Base-by-base conservation (phyloP, 2,329 filamentous ascomycete genomes). In the Microcyclospora tardicrescens region DNA sequence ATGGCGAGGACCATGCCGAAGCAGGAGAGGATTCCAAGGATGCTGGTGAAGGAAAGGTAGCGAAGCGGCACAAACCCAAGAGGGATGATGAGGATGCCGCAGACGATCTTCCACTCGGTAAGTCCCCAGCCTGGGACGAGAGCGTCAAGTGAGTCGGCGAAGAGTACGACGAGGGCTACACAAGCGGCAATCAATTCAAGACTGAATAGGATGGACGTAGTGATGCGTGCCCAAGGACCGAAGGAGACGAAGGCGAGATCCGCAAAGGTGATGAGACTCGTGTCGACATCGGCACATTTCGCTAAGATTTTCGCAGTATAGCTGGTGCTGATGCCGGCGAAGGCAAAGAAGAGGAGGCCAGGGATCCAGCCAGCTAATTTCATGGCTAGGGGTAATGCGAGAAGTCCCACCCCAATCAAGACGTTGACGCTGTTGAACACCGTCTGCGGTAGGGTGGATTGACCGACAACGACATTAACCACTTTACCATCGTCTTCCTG, bases 381-480 rank as follows among this genome's bases (percentile, higher is more conserved):
- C 53, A 96, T 68, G 5, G 84, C 89, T 55, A 96, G 72, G 5
- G 89, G 91, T 38, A 98, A 67, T 60, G 84, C 93, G 36, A 98
- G 70, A 24, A 98, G 66, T 1, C 89, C 89, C 24, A 98, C 80
- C 12, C 87, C 87, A 44, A 95, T 89, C 42, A 95, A 66, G 36
- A 93, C 84, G 49, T 94, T 94, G 57, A 89, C 89, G 2, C 85
- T 93, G 62, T 98, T 98, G 69, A 96, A 93, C 45, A 95, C 74
- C 6, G 89, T 96, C 64, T 96, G 89, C 0, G 86, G 86, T 12
- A 96, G 69, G 1, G 89, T 98, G n/a, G 85, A 93, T 64, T 93
- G 86, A 30, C 89, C 89, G 44, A 93, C 81, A 2, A 94, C 79
- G 2, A 89, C 74, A 50, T 89, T 74, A 40, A 94, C 76, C 35